Evolutionary conservation across 2,329 filamentous ascomycete genomes (phyloP).

Genomic region (Aspergillus aculeatinus): DNA sequence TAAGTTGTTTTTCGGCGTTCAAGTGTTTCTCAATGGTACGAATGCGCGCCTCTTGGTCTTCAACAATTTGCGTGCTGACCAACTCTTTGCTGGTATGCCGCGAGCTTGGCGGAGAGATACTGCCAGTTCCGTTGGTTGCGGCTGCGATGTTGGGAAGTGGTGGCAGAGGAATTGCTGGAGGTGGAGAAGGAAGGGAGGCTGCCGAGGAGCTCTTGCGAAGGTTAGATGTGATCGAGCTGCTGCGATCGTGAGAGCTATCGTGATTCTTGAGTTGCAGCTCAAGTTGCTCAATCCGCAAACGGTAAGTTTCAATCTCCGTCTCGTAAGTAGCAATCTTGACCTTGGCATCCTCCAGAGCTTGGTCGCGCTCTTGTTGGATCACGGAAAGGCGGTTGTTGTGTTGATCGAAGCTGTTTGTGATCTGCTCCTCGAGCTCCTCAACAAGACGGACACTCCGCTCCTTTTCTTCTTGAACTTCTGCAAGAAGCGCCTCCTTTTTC

Average conservation of each 20-base stretch:
- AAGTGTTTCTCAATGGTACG: constrained; percentile 96
- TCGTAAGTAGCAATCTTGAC: constrained; percentile 63
- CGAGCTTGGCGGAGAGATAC: constrained; percentile 59
- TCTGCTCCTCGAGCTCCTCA: constrained; percentile 93
- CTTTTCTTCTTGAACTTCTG: constrained; percentile 63
- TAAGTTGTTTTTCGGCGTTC: constrained; percentile 93
- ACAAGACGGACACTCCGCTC: constrained; percentile 90
- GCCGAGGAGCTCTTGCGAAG: constrained; percentile 83
- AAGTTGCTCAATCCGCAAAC: constrained; percentile 61
- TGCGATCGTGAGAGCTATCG: constrained; percentile 52
- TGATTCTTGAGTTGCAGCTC: constrained; percentile 55
- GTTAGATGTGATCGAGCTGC: constrained; percentile 63
- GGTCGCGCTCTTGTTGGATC: constrained; percentile 70
- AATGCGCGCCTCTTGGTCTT: constrained; percentile 94
- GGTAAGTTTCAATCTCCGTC: constrained; percentile 62
- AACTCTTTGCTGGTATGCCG: constrained; percentile 81
- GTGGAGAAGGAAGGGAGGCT: constrained; percentile 83
- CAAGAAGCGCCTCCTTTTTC: constrained; percentile 48
- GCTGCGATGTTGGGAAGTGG: constrained; percentile 70
- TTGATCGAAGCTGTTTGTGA: constrained; percentile 92
- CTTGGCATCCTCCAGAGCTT: constrained; percentile 76
- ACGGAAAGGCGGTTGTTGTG: constrained; percentile 89
- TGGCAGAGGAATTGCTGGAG: constrained; percentile 91
- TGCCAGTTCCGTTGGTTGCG: constrained; percentile 50
- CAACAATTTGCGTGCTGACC: constrained; percentile 75